Base-by-base conservation (phyloP, 2,329 filamentous ascomycete genomes). In the Domatiomyces globalis region DNA sequence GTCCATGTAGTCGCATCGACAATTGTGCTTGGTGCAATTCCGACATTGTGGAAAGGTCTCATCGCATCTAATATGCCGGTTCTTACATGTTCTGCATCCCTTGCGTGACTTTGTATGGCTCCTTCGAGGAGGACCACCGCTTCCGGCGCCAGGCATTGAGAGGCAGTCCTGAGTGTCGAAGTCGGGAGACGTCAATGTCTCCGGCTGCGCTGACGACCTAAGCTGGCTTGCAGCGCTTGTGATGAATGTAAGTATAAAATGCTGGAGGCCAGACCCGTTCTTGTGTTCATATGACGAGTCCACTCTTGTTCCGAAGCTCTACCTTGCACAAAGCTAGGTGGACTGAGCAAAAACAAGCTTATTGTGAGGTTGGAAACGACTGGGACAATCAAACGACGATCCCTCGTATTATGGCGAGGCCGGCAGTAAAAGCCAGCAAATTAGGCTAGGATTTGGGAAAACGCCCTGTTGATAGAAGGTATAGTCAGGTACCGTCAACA, bases 21-120 rank as follows among this genome's bases (percentile, higher is more conserved):
- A 92, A 73, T 95, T 95, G 72, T 98, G 92, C 72, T 96, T 98
- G 56, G 90, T 95, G 71, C 92, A 98, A 71, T 98, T 98, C 64
- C 87, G 87, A 73, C 89, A 98, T 78, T 98, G 92, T 49, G 92
- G 92, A 64, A 95, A 95, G 61, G 81, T 95, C 69, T 98, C 92
- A 66, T 98, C 92, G 71, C 92, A 98, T 63, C 92, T 81, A 66
- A 98, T 98, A 70, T 98, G 92, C 66, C 92, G 82, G 67, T 85
- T 84, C 72, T 98, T 98, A 79, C 92, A 98, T 56, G 88, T 95
- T 64, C 94, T 90, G 77, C 92, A 98, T 57, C 92, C 92, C 73
- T 95, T 96, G 66, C 92, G 84, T 63, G 90, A 96, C 75, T 98
- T 98, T 67, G 92, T 98, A 74, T 98, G 92, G 74, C 90, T 95